Evolutionary conservation across 169 alveolate genomes (phyloP), one percentile per base, ranked within the genome.

Genomic region (Fabrea salina): DNA sequence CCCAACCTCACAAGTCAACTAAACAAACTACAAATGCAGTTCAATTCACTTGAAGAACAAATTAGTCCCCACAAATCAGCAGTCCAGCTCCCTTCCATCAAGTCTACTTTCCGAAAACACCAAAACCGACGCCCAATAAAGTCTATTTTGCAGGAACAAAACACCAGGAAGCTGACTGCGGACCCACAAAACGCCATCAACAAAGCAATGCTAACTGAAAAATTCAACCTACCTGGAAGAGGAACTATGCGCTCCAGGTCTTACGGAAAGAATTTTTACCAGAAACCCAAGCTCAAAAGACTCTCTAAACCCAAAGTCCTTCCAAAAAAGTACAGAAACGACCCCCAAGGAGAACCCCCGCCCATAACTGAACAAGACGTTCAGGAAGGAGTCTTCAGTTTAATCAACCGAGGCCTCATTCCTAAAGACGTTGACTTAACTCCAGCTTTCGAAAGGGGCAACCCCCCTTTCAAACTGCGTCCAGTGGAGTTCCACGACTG

Each of bases 391-490:
- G 75, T 88, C 76, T 51, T 84, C 30, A 82, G 80, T 64, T 49
- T 88, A 47, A 44, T 82, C 13, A 75, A 82, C 19, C 22, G 83
- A 49, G 93, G 93, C 5, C 70, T 84, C 3, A 84, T 84, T 25
- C 89, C 87, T 16, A 81, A 84, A 79, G 91, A 80, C 43, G 84
- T 84, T 0, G 91, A 84, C 43, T 47, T 84, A 22, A 43, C 86
- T 8, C 91, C 91, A 5, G 89, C 88, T n/a, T 88, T 88, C 70
- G 84, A 81, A 43, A 53, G 88, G 76, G 93, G 93, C 19, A 75
- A 56, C 35, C 88, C 91, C 50, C 87, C 90, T 8, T 67, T 85
- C 13, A 25, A 51, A 25, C 37, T 64, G 22, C 19, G 37, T 6
- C 32, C 49, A 5, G 56, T 59, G 27, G n/a, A 37, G 7, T n/a